Percentiles rank a stretch among this genome's conserved stretches.
phyloP scores from a whole-genome alignment of 176 grass and related monocot genomes.

The Triticum turgidum region DNA sequence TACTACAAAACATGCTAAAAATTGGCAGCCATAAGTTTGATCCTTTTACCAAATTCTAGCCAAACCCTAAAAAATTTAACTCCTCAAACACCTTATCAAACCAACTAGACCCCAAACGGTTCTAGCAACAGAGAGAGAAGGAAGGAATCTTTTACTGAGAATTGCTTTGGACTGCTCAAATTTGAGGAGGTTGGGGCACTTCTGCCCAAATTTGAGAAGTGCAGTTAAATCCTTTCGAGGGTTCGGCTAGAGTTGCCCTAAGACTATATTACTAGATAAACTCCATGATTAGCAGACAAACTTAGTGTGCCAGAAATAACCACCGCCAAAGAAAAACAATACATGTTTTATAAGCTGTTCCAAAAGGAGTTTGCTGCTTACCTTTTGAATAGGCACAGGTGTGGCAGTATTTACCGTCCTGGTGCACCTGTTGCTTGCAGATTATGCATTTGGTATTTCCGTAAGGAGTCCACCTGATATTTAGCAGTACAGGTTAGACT shows the following conservation, averaged over 20 bases:
- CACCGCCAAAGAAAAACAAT: background rate
- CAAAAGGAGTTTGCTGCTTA: conserved; percentile 18
- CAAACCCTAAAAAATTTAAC: too few relatives aligned
- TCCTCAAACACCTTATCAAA: too few relatives aligned
- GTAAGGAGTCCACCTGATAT: conserved; percentile 87
- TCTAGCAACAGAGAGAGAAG: too few relatives aligned
- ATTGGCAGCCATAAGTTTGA: background rate
- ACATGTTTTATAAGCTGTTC: background rate
- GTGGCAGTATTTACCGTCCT: conserved; percentile 96
- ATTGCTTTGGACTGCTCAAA: too few relatives aligned
- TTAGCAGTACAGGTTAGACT: conserved; percentile 5
- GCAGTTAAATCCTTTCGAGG: too few relatives aligned
- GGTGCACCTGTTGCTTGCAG: conserved; percentile 98
- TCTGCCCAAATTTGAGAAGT: too few relatives aligned
- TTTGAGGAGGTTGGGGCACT: too few relatives aligned
- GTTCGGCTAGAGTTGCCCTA: too few relatives aligned
- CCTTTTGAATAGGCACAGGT: conserved; percentile 99
- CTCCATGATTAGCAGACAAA: background rate
- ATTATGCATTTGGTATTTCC: conserved; percentile 88
- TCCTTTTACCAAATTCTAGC: background rate
- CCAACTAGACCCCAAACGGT: too few relatives aligned
- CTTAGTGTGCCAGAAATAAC: background rate
- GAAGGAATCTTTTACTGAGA: too few relatives aligned
- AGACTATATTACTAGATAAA: background rate
- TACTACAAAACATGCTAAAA: background rate